These are phyloP conservation scores for Primulina eburnea DNA, from an alignment of 257 asterid species.

Conservation along the genomic window DNA sequence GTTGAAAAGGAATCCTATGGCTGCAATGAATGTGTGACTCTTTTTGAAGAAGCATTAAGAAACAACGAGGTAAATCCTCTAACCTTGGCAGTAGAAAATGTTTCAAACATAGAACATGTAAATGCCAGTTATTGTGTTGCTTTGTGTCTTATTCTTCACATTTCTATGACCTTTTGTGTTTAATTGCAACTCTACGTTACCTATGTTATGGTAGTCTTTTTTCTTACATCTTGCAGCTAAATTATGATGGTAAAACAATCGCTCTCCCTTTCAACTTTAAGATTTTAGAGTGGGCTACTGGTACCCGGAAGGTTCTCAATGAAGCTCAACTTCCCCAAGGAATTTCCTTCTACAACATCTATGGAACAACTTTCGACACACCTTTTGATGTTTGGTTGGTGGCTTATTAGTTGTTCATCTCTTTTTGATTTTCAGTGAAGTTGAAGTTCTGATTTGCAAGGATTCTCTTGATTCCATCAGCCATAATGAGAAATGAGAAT, in stretches of 20 bases:
- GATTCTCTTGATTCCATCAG: neutral
- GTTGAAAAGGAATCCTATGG: slow-evolving; percentile 50
- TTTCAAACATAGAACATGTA: neutral
- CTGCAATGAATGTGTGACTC: slow-evolving; percentile 38
- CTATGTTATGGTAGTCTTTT: neutral
- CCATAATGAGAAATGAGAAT: neutral
- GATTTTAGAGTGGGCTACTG: slow-evolving; percentile 69
- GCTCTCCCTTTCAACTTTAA: slow-evolving; percentile 71
- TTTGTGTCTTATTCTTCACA: neutral
- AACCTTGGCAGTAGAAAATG: slow-evolving; percentile 1
- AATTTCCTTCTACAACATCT: slow-evolving; percentile 75
- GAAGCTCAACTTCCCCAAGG: slow-evolving; percentile 60
- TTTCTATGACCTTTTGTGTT: neutral
- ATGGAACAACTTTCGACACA: slow-evolving; percentile 75
- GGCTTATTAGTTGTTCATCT: slow-evolving; percentile 7
- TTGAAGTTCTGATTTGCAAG: neutral
- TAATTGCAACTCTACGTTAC: neutral
- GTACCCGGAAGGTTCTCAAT: slow-evolving; percentile 59
- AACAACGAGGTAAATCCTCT: slow-evolving; percentile 56
- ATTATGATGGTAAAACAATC: slow-evolving; percentile 53
- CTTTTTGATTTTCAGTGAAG: slow-evolving; percentile 13
- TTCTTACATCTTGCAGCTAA: slow-evolving; percentile 44
- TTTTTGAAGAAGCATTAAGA: slow-evolving; percentile 68
- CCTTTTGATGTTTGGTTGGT: slow-evolving; percentile 87
- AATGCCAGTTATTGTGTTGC: neutral